Conservation (phyloP, 495 filamentous ascomycete genomes). For the Lepraria neglecta region DNA sequence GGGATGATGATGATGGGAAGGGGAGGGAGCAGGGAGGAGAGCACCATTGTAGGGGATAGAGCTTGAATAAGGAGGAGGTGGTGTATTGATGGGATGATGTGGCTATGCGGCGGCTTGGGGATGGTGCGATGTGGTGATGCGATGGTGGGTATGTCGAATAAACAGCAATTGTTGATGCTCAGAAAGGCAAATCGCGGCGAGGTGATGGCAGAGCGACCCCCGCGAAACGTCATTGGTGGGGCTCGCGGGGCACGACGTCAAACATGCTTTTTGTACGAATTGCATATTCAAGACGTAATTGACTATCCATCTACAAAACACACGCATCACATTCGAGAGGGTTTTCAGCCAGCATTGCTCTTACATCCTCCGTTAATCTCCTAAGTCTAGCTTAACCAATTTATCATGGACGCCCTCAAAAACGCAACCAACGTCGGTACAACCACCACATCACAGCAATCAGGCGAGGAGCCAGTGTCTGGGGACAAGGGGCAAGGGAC, state of each 20-base stretch:
- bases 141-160: neutral
- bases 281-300: neutral
- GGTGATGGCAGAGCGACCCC: neutral
- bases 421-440: neutral
- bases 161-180: neutral
- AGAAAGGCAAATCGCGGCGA: neutral
- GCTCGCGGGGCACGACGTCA: neutral
- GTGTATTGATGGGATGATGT: neutral
- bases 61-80: neutral
- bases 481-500: constrained; percentile 20
- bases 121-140: neutral
- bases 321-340: neutral
- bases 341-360: neutral
- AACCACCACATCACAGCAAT: constrained; percentile 7
- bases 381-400: neutral
- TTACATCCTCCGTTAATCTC: neutral
- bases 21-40: neutral
- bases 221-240: constrained; percentile 3
- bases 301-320: neutral
- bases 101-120: neutral
- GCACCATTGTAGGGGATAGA: constrained; percentile 2
- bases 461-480: constrained; percentile 23
- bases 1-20: neutral
- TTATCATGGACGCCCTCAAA: constrained; percentile 10
- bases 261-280: neutral